Evolutionary conservation across 371 early-diverging fungal genomes (phyloP), one percentile per base, ranked within the genome.

Genomic region (Enterospora canceri): DNA sequence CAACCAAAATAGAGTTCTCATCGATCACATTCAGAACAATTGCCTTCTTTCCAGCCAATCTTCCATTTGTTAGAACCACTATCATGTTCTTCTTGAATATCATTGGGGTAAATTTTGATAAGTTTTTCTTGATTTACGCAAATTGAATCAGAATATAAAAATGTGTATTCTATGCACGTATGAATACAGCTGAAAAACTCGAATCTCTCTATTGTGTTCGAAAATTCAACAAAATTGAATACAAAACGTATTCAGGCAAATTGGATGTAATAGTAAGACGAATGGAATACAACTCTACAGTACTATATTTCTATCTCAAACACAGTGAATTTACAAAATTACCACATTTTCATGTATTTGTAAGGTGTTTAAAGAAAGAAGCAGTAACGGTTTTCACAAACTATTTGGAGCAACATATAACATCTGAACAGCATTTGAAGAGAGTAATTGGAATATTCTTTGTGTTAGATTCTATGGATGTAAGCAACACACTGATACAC

Each of bases 21-120:
- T 64, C 64, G 28, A 72, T 29, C 2, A 58, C 68, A 5, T 73
- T 73, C 32, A 77, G 35, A 28, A 79, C 69, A 16, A 75, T 71
- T 5, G 59, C 80, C 49, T 79, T 79, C 32, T 67, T 65, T 21
- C 77, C 75, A 48, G 80, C 80, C 31, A 71, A 69, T 59, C 72
- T 70, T 60, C 80, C 80, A 23, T 34, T 48, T 34, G 64, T 68
- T 4, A 70, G 34, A 18, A 76, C 58, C 31, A 72, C 76, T 1
- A 71, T 62, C 68, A 68, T 75, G 55, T 71, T 71, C 50, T 35
- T 53, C 21, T 70, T 65, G 32, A 75, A 68, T 8, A 71, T 21
- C 75, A 71, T 74, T 58, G 73, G 58, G 33, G 26, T 40, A 62
- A 68, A 54, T 50, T 31, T 57, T 65, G n/a, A n/a, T n/a, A n/a